Evolutionary conservation across 2,329 filamentous ascomycete species (phyloP).

Genomic region (Aspergillus thermomutatus): DNA sequence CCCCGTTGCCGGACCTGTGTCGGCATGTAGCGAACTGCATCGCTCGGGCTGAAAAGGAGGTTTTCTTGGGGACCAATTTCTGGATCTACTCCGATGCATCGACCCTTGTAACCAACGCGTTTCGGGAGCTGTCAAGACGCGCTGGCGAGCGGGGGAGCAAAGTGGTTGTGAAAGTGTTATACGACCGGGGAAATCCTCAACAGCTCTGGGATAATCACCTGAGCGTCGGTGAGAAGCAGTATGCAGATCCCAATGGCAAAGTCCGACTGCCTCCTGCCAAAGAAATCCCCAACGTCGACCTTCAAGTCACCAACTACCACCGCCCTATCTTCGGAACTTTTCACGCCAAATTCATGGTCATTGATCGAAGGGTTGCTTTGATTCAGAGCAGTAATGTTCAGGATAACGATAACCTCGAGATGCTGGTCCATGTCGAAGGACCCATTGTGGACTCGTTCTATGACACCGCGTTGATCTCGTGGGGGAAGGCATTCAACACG

Average conservation of each 20-base stretch:
- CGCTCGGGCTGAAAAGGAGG: slow-evolving; percentile 66
- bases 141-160: slow-evolving; percentile 56
- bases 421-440: slow-evolving; percentile 74
- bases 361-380: slow-evolving; percentile 68
- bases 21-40: slow-evolving; percentile 76
- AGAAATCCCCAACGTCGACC: slow-evolving; percentile 68
- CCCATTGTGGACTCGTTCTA: slow-evolving; percentile 73
- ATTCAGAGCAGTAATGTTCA: slow-evolving; percentile 76
- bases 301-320: slow-evolving; percentile 73
- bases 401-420: slow-evolving; percentile 75
- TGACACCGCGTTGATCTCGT: slow-evolving; percentile 70
- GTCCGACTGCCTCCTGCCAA: slow-evolving; percentile 60
- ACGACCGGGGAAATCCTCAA: slow-evolving; percentile 62
- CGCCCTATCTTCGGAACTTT: slow-evolving; percentile 68
- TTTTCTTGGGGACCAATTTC: slow-evolving; percentile 72
- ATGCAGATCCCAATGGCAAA: slow-evolving; percentile 47
- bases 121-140: slow-evolving; percentile 65
- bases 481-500: slow-evolving; percentile 62
- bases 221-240: slow-evolving; percentile 56
- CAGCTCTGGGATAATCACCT: slow-evolving; percentile 66
- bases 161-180: slow-evolving; percentile 70
- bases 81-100: slow-evolving; percentile 70
- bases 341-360: slow-evolving; percentile 73
- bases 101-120: slow-evolving; percentile 63
- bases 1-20: slow-evolving; percentile 66